Base-by-base conservation (phyloP, 495 filamentous ascomycete species). In the Lentithecium fluviatile region DNA sequence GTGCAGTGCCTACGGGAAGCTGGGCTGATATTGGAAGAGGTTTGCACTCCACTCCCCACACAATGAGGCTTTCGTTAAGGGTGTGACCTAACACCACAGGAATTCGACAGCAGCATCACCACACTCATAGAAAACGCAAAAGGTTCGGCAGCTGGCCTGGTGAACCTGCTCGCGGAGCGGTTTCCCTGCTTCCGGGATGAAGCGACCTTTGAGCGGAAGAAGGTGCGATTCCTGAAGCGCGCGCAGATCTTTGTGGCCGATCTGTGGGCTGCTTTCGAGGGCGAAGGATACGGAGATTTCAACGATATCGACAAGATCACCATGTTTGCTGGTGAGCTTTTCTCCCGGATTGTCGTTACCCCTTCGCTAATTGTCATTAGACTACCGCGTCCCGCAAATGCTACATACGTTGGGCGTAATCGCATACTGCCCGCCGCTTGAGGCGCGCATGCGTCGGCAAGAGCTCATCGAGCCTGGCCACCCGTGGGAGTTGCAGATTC, bases 191-290 rank as follows among this genome's bases (percentile, higher is more conserved):
- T 99, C 77, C 79, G 86, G 26, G 94, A 98, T 67, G 88, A 89
- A 66, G 80, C 82, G 40, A 65, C 67, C 11, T 95, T 90, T 72
- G 84, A 91, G 49, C 82, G 84, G 6, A 81, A 82, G n/a, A 80
- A 79, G 19, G 83, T 97, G 2, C 88, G 89, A 19, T 79, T 99
- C 60, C 84, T 93, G 69, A 97, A 97, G 72, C 85, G 94, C 8
- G 91, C 94, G 2, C 94, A 99, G 77, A 97, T 97, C 54, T 80
- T 97, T 13, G 90, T 95, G 17, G 95, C 95, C 42, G 94, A 99
- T 68, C 69, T 96, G 2, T 97, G 93, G 93, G 93, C 92, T 11
- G 93, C 90, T 59, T 96, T 97, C 68, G 83, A 94, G 47, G 90
- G 89, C 32, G 78, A 87, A 60, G 75, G 80, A 21, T 91, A 85